phyloP scores from a whole-genome alignment of 768 basidiomycete species.

The Tricholomella constricta region DNA sequence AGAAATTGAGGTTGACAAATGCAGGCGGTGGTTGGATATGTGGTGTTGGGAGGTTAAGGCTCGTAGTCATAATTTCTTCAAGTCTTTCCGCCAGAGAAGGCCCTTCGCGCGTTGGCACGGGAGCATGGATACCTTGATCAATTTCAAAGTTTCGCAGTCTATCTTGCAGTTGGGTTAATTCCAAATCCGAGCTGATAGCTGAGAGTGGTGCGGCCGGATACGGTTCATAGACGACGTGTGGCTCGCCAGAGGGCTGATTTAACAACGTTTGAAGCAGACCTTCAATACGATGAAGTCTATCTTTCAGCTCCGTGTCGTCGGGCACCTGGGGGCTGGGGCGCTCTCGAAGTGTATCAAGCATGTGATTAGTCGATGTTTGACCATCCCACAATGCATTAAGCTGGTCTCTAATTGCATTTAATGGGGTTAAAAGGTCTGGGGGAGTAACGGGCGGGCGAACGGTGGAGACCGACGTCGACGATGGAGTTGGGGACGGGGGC shows the following conservation, averaged over 20 bases:
- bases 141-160: constrained; percentile 21
- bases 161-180: constrained; percentile 25
- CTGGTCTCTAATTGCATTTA: constrained; percentile 62
- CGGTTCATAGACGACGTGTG: constrained; percentile 19
- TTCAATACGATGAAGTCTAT: constrained; percentile 49
- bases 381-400: constrained; percentile 61
- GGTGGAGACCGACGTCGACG: constrained; percentile 33
- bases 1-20: constrained; percentile 50
- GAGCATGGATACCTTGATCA: constrained; percentile 40
- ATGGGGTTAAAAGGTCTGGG: constrained; percentile 50
- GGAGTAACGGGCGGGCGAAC: constrained; percentile 30
- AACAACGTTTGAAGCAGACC: constrained; percentile 42
- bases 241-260: constrained; percentile 34
- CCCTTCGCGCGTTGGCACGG: constrained; percentile 46
- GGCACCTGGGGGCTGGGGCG: constrained; percentile 38
- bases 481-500: constrained; percentile 36
- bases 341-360: constrained; percentile 63
- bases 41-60: constrained; percentile 38
- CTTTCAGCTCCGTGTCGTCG: constrained; percentile 42
- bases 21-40: constrained; percentile 53
- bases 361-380: constrained; percentile 59
- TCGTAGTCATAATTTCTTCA: constrained; percentile 58
- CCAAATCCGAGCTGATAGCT: constrained; percentile 21
- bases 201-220: constrained; percentile 26
- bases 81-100: constrained; percentile 61